These are phyloP conservation scores for Ananas comosus DNA, from an alignment of 176 grass and related monocot genomes.

Conservation along the genomic window DNA sequence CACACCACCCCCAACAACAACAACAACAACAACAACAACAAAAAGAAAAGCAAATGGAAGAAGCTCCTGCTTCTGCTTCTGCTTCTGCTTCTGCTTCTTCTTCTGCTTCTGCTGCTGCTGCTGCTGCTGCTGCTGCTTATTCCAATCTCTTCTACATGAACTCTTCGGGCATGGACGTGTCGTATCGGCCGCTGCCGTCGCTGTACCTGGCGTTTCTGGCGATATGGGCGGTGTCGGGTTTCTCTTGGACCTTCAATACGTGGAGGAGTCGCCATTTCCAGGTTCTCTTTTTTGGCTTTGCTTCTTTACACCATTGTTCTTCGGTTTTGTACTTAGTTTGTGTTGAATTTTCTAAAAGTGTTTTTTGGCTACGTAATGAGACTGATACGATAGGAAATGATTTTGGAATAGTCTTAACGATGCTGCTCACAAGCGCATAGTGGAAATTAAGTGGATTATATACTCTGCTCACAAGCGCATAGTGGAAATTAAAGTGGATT, in stretches of 20 bases:
- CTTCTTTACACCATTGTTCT: too few species aligned
- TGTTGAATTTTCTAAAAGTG: too few species aligned
- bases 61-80: slow-evolving; percentile 16
- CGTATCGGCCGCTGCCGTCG: slow-evolving; percentile 70
- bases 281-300: slow-evolving; percentile 19
- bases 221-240: slow-evolving; percentile 71
- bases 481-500: too few species aligned
- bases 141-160: slow-evolving; percentile 24
- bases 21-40: neutral
- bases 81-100: slow-evolving; percentile 16
- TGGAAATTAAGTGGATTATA: too few species aligned
- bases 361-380: too few species aligned
- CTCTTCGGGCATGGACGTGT: slow-evolving; percentile 32
- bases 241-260: slow-evolving; percentile 74
- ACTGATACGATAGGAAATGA: too few species aligned
- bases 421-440: too few species aligned
- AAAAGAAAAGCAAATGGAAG: slow-evolving; percentile 9
- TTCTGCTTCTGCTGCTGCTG: slow-evolving; percentile 4
- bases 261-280: slow-evolving; percentile 80
- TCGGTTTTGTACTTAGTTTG: too few species aligned
- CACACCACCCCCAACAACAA: neutral
- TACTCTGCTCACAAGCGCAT: too few species aligned
- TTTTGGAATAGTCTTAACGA: too few species aligned
- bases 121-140: neutral
- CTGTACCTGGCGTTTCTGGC: slow-evolving; percentile 74